Percentiles rank a stretch among this genome's conserved stretches.
These are phyloP conservation scores for Ophiostoma quercus DNA, from an alignment of 2,329 filamentous ascomycete genomes.

Conservation along the genomic window DNA sequence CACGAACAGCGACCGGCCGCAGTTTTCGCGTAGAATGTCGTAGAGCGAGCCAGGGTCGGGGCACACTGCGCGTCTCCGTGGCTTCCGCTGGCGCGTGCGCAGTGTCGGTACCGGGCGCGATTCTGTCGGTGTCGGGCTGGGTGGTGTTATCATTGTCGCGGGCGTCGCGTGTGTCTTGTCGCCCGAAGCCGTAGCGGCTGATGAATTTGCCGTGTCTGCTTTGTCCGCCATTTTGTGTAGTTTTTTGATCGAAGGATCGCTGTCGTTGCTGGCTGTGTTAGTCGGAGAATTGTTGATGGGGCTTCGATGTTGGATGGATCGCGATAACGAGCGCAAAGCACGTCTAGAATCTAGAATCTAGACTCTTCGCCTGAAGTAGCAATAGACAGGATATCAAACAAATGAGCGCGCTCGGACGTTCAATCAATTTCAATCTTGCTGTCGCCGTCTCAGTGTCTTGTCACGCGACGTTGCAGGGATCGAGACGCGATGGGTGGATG, in stretches of 20 bases:
- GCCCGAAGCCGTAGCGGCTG: background rate
- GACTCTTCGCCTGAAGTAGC: background rate
- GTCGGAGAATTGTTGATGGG: background rate
- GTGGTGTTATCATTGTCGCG: background rate
- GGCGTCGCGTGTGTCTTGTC: background rate
- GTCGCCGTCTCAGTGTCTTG: background rate
- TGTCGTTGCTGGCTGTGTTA: background rate
- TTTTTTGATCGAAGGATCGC: background rate
- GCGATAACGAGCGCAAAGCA: background rate
- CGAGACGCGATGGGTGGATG: background rate
- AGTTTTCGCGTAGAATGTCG: constrained; percentile 47
- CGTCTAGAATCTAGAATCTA: background rate
- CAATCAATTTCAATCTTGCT: background rate
- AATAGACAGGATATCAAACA: background rate
- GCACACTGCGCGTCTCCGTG: constrained; percentile 24
- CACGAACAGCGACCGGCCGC: constrained; percentile 45
- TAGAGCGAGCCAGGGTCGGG: constrained; percentile 48
- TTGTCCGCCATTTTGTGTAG: background rate
- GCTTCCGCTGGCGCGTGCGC: background rate
- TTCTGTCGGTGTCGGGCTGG: constrained; percentile 6
- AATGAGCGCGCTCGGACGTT: background rate
- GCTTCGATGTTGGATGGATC: background rate
- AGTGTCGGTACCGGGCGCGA: background rate
- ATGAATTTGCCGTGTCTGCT: background rate
- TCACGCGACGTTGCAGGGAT: constrained; percentile 7